phyloP scores from a whole-genome alignment of 2,329 filamentous ascomycete genomes.

The Venturia carpophila region DNA sequence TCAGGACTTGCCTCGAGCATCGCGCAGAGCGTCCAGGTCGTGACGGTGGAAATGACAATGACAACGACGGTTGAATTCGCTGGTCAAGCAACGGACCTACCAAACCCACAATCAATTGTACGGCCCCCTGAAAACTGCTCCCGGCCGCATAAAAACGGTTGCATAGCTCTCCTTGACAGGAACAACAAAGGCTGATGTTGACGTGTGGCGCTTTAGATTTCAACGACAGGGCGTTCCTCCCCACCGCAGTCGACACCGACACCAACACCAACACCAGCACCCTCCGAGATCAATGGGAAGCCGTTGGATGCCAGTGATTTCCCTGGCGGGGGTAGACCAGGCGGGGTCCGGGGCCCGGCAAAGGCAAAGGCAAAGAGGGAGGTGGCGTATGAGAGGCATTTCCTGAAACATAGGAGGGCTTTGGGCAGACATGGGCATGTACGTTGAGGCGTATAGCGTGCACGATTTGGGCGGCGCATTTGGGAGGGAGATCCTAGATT shows the following conservation, averaged over 20 bases:
- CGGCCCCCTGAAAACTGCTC: not conserved
- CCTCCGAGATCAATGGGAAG: not conserved
- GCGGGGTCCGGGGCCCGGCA: not conserved
- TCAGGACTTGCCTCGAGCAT: not conserved
- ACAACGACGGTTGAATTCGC: not conserved
- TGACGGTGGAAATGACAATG: conserved; percentile 9
- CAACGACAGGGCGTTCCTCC: not conserved
- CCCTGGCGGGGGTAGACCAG: not conserved
- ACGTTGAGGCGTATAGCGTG: not conserved
- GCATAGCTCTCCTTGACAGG: not conserved
- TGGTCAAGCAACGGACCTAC: not conserved
- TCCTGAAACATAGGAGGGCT: conserved; percentile 11
- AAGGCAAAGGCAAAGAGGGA: conserved; percentile 1
- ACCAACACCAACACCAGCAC: not conserved
- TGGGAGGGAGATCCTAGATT: not conserved
- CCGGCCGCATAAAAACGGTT: not conserved
- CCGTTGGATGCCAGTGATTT: not conserved
- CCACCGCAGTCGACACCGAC: not conserved
- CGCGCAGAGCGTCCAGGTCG: not conserved
- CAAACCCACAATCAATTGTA: not conserved
- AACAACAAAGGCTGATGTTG: not conserved
- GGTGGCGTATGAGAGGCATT: not conserved
- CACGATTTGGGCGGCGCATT: not conserved
- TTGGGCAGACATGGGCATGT: conserved; percentile 2
- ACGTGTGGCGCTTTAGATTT: not conserved